Base-by-base conservation (phyloP, 2,329 filamentous ascomycete genomes). In the Aspergillus sp. region DNA sequence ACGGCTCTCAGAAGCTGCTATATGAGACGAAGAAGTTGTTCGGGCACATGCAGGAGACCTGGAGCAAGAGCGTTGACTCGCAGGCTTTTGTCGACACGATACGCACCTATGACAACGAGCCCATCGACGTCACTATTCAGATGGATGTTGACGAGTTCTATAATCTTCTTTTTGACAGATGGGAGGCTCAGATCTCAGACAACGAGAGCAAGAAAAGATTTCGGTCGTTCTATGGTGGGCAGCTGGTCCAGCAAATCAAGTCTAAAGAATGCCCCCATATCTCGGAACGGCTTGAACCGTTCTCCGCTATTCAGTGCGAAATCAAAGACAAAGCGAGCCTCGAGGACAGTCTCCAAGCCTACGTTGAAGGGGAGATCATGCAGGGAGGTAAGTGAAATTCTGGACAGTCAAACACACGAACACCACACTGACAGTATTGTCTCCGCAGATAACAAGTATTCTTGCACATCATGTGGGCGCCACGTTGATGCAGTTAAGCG, bases 91-190 rank as follows among this genome's bases (percentile, higher is more conserved):
- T 95, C 13, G 82, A 83, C 36, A 88, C 87, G 42, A 91, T 98
- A 69, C 89, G 87, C 67, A 94, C 90, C 0, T 94, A 93, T 60
- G 91, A 96, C 38, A 90, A 92, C 60, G 84, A 87, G 2, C 83
- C 86, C 15, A 96, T 99, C 64, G 92, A 98, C 74, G 88, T 96
- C 25, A 87, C 88, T 58, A 87, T 90, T 61, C 95, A 99, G 75
- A 98, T 99, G 91, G 95, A 99, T 72, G 95, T 97, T 5, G 95
- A 98, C 68, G 93, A 97, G 73, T 99, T 98, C 73, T 98, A 96
- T 79, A 96, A 95, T 70, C 83, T 96, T 4, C 83, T 99, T 0
- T 95, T 98, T 68, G 92, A 96, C 74, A 86, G 92, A 25, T 92
- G 92, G 85, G 96, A 99, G 72, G 85, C 86, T 8, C 91, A 96